phyloP scores from a whole-genome alignment of 192 early-diverging fungal species.

The Coemansia sp. region DNA sequence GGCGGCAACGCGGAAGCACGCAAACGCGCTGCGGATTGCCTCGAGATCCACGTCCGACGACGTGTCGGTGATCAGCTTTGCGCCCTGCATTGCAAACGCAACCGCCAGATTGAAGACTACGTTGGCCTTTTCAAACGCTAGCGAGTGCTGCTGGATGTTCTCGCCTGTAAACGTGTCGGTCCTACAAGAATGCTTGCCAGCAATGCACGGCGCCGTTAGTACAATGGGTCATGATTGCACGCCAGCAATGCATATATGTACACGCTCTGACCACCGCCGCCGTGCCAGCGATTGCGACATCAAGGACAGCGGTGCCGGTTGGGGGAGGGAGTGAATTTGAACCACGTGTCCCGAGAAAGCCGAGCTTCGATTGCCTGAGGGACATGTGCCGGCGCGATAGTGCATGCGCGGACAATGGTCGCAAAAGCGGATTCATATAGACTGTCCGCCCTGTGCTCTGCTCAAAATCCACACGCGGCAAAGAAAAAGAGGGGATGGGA shows the following conservation, averaged over 20 bases:
- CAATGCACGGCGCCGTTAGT: background rate
- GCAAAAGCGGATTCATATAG: conserved; percentile 1
- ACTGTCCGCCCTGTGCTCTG: background rate
- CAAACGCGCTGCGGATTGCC: conserved; percentile 77
- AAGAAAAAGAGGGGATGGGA: background rate
- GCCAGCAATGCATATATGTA: too few relatives aligned
- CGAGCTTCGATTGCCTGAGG: too few relatives aligned
- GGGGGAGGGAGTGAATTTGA: too few relatives aligned
- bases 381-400: conserved; percentile 1
- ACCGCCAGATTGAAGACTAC: conserved; percentile 94
- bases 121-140: conserved; percentile 97
- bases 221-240: background rate
- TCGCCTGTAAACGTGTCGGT: conserved; percentile 82
- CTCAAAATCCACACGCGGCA: conserved; percentile 1
- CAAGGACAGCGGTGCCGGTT: too few relatives aligned
- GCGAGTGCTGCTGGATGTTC: conserved; percentile 78
- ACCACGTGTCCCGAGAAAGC: too few relatives aligned
- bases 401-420: background rate
- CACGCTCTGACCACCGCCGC: too few relatives aligned
- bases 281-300: too few relatives aligned
- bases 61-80: conserved; percentile 42
- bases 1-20: conserved; percentile 92
- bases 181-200: conserved; percentile 17
- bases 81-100: conserved; percentile 56
- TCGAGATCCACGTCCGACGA: conserved; percentile 45